phyloP scores from a whole-genome alignment of 805 yeast species.

The Starmerella sirachaensis region DNA sequence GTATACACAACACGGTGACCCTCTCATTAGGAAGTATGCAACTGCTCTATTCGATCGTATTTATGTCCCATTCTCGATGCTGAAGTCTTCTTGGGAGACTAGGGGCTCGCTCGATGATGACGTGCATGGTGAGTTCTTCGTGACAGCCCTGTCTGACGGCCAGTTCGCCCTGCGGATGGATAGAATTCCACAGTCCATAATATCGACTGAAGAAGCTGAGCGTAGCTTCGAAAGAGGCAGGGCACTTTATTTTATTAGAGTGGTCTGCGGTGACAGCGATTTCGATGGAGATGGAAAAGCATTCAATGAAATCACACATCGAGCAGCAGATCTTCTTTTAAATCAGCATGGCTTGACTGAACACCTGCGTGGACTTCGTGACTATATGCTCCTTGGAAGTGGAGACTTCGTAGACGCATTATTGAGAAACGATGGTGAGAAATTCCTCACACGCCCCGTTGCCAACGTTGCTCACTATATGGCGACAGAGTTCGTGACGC shows the following conservation, averaged over 20 bases:
- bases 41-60: conserved; percentile 35
- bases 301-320: conserved; percentile 43
- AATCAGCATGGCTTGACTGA: conserved; percentile 38
- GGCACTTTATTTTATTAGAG: conserved; percentile 49
- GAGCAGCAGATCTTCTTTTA: conserved; percentile 40
- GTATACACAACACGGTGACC: conserved; percentile 54
- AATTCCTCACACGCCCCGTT: conserved; percentile 9
- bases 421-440: conserved; percentile 26
- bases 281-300: conserved; percentile 56
- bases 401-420: conserved; percentile 75
- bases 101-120: conserved; percentile 47
- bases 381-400: conserved; percentile 54
- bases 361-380: conserved; percentile 53
- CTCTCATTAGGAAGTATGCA: conserved; percentile 36
- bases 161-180: conserved; percentile 21
- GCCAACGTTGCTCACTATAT: conserved; percentile 3
- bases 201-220: conserved; percentile 22
- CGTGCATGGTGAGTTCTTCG: conserved; percentile 52
- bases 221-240: conserved; percentile 47
- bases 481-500: conserved; percentile 12
- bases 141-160: conserved; percentile 22
- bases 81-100: conserved; percentile 54
- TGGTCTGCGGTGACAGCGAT: conserved; percentile 48
- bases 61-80: conserved; percentile 47
- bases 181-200: conserved; percentile 33